phyloP scores from a whole-genome alignment of 352 stramenopile species.

The Pythium periplocum region DNA sequence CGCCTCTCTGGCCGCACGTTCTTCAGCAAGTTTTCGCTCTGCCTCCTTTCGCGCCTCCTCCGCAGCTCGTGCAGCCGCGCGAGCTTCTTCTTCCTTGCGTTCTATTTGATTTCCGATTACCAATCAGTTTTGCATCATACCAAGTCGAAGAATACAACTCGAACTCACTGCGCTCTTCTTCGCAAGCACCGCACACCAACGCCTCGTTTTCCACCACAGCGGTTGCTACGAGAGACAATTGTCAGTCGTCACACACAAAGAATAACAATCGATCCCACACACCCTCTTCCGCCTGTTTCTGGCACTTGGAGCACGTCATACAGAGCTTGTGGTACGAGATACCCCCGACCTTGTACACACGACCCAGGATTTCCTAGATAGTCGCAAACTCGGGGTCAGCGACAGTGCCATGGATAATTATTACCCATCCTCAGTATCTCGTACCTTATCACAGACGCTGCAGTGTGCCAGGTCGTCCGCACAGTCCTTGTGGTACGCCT shows the following conservation, averaged over 20 bases:
- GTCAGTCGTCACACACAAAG: slow-evolving; percentile 1
- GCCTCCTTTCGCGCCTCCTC: slow-evolving; percentile 16
- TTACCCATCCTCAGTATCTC: background rate
- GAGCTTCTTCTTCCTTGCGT: slow-evolving; percentile 24
- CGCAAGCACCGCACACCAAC: slow-evolving; percentile 51
- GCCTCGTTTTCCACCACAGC: slow-evolving; percentile 48
- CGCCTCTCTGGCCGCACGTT: slow-evolving; percentile 43
- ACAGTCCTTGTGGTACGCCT: slow-evolving; percentile 76
- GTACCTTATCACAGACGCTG: slow-evolving; percentile 65
- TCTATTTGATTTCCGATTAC: slow-evolving; percentile 3
- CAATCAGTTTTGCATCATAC: too few relatives aligned
- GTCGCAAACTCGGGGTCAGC: too few relatives aligned
- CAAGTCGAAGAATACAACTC: too few relatives aligned
- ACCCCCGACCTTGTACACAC: slow-evolving; percentile 61
- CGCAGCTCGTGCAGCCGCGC: slow-evolving; percentile 17
- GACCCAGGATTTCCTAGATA: slow-evolving; percentile 64
- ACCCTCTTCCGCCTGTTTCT: slow-evolving; percentile 67
- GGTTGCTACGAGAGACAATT: slow-evolving; percentile 19
- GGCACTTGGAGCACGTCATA: slow-evolving; percentile 69
- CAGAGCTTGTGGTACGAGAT: slow-evolving; percentile 72
- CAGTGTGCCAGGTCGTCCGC: slow-evolving; percentile 64
- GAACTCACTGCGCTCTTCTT: slow-evolving; percentile 35
- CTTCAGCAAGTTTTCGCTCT: slow-evolving; percentile 31
- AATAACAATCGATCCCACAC: slow-evolving; percentile 3
- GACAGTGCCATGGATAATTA: background rate